These are phyloP conservation scores for Xylaria scruposa DNA, from an alignment of 495 filamentous ascomycete genomes.

Conservation along the genomic window DNA sequence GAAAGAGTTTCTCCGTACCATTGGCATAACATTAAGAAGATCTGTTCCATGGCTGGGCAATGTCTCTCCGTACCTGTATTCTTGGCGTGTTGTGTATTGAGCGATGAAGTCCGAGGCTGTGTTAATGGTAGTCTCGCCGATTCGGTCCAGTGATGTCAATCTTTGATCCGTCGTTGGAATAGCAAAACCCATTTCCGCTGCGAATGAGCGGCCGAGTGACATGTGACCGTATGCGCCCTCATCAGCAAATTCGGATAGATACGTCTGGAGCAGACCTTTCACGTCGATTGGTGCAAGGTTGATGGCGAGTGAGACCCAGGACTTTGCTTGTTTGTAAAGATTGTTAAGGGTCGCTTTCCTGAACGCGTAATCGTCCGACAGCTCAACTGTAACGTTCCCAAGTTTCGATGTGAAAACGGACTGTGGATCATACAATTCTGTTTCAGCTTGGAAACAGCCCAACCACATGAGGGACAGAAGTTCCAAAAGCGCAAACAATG, in stretches of 20 bases:
- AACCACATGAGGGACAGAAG: constrained; percentile 92
- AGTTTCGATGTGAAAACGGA: constrained; percentile 76
- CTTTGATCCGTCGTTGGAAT: constrained; percentile 90
- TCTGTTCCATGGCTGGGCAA: constrained; percentile 68
- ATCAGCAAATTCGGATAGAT: constrained; percentile 91
- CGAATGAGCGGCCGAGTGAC: constrained; percentile 93
- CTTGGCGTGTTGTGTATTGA: constrained; percentile 96
- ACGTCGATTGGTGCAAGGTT: constrained; percentile 91
- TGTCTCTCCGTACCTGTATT: constrained; percentile 81
- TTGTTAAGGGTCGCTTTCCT: constrained; percentile 76
- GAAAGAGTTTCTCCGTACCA: constrained; percentile 52
- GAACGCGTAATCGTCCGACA: constrained; percentile 87
- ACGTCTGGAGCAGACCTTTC: constrained; percentile 92
- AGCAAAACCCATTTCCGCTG: constrained; percentile 85
- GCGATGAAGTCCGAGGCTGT: constrained; percentile 94
- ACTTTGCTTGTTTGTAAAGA: constrained; percentile 77
- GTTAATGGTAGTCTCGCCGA: constrained; percentile 76
- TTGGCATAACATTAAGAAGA: constrained; percentile 63
- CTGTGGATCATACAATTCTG: constrained; percentile 89
- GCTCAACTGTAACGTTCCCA: constrained; percentile 79
- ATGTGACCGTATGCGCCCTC: constrained; percentile 87
- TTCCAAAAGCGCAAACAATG: constrained; percentile 90
- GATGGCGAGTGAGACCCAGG: constrained; percentile 80
- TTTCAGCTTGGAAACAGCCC: constrained; percentile 91
- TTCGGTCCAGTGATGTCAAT: constrained; percentile 75